phyloP scores from a whole-genome alignment of 169 alveolate genomes.

The Besnoitia besnoiti region DNA sequence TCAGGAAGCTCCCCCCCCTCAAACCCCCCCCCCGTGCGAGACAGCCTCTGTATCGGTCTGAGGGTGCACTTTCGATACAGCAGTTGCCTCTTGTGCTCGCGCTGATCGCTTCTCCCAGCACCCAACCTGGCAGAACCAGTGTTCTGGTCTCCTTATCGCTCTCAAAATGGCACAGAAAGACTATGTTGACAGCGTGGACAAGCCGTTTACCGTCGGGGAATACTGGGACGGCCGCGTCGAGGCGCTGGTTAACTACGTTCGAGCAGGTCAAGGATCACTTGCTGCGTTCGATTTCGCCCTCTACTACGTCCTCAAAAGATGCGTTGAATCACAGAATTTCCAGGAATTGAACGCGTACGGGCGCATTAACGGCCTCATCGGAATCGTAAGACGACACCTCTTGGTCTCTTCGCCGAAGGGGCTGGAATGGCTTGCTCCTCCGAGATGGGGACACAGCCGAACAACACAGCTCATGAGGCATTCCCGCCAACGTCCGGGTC shows the following conservation, averaged over 20 bases:
- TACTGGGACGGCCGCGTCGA: conserved; percentile 47
- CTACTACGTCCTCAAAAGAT: conserved; percentile 39
- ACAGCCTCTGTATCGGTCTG: too few species aligned
- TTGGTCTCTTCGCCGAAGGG: too few species aligned
- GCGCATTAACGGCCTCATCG: conserved; percentile 43
- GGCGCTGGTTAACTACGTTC: conserved; percentile 40
- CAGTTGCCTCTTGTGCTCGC: too few species aligned
- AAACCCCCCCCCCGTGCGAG: too few species aligned
- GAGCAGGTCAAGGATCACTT: conserved; percentile 48
- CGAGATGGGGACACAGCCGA: too few species aligned
- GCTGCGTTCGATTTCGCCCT: conserved; percentile 57
- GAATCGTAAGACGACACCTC: conserved; percentile 24
- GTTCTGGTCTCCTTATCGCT: not conserved
- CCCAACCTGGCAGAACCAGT: too few species aligned
- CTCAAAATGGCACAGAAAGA: conserved; percentile 1
- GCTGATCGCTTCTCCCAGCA: too few species aligned
- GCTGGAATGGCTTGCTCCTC: too few species aligned
- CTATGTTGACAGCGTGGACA: conserved; percentile 29
- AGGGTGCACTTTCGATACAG: too few species aligned
- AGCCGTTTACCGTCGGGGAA: conserved; percentile 59
- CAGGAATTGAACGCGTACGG: conserved; percentile 27
- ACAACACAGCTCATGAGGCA: too few species aligned
- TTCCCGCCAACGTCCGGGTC: too few species aligned
- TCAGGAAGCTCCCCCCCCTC: too few species aligned
- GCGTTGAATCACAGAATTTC: conserved; percentile 40